A percentile compares a stretch with the other conserved stretches of the same genome.
phyloP scores from a whole-genome alignment of 768 basidiomycete species.

The Dioszegia hungarica region DNA sequence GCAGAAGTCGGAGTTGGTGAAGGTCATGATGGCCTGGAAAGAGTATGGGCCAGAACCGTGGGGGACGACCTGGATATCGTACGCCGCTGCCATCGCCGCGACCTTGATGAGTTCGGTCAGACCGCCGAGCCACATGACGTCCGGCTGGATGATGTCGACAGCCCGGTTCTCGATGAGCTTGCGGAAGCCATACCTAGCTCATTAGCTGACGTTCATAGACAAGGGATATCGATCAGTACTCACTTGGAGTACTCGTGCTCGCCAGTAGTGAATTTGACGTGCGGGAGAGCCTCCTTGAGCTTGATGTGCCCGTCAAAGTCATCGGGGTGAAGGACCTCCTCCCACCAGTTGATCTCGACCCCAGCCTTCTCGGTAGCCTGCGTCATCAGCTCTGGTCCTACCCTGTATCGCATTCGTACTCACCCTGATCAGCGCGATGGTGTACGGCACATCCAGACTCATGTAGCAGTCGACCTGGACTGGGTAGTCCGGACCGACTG shows the following conservation, averaged over 20 bases:
- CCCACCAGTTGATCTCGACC: constrained; percentile 52
- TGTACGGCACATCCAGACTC: constrained; percentile 43
- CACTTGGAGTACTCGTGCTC: constrained; percentile 51
- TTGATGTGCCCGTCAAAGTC: constrained; percentile 49
- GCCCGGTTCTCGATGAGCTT: constrained; percentile 50
- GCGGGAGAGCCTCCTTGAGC: constrained; percentile 48
- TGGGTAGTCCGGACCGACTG: constrained; percentile 49
- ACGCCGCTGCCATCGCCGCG: constrained; percentile 51
- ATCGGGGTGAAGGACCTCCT: constrained; percentile 50
- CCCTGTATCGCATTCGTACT: neutral
- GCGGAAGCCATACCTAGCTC: constrained; percentile 44
- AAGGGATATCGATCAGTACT: neutral
- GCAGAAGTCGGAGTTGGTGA: constrained; percentile 50
- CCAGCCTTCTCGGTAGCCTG: constrained; percentile 40
- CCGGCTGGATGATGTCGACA: constrained; percentile 51
- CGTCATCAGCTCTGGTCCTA: neutral
- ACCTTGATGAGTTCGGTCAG: constrained; percentile 50
- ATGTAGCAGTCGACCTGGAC: constrained; percentile 52
- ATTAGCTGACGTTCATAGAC: neutral
- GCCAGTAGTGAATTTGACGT: constrained; percentile 51
- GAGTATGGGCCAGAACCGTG: constrained; percentile 55
- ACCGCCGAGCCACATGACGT: constrained; percentile 51
- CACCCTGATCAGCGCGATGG: constrained; percentile 47
- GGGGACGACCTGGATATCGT: constrained; percentile 55
- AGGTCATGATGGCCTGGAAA: constrained; percentile 54